phyloP scores from a whole-genome alignment of 164 flowering plant species.

The Kalanchoe fedtschenkoi region DNA sequence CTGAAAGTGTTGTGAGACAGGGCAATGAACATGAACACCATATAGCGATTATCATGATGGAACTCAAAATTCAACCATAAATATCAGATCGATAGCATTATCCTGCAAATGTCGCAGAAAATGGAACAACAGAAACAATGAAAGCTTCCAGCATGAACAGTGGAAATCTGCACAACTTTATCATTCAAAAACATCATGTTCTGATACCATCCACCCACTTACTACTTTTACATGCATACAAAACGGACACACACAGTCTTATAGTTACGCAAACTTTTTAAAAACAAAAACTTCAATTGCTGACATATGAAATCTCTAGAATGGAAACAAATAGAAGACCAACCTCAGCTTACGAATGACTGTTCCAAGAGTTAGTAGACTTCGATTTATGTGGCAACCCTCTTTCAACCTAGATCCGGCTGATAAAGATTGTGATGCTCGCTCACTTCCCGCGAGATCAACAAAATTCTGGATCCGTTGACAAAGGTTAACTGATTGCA shows the following conservation, averaged over 20 bases:
- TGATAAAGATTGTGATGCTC: slow-evolving; percentile 12
- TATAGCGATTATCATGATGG: background rate
- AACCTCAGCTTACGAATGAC: slow-evolving; percentile 17
- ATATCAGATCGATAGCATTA: background rate
- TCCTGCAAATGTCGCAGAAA: background rate
- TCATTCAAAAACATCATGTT: background rate
- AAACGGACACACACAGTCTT: background rate
- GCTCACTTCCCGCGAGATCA: slow-evolving; percentile 17
- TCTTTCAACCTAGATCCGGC: slow-evolving; percentile 13
- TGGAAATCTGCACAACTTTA: background rate
- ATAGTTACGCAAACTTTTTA: background rate
- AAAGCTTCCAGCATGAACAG: background rate
- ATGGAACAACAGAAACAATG: background rate
- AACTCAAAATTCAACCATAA: background rate
- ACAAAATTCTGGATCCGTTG: slow-evolving; percentile 9
- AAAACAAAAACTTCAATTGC: background rate
- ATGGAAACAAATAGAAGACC: background rate
- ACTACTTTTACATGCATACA: background rate
- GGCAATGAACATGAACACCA: background rate
- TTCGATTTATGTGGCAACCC: slow-evolving; percentile 15
- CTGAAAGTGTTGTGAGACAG: no score
- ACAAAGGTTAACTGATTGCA: background rate
- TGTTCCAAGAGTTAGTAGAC: slow-evolving; percentile 13
- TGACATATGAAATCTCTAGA: background rate
- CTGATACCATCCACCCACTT: background rate